phyloP scores from a whole-genome alignment of 306 rosid genomes.

The Ochetophila trinervis region DNA sequence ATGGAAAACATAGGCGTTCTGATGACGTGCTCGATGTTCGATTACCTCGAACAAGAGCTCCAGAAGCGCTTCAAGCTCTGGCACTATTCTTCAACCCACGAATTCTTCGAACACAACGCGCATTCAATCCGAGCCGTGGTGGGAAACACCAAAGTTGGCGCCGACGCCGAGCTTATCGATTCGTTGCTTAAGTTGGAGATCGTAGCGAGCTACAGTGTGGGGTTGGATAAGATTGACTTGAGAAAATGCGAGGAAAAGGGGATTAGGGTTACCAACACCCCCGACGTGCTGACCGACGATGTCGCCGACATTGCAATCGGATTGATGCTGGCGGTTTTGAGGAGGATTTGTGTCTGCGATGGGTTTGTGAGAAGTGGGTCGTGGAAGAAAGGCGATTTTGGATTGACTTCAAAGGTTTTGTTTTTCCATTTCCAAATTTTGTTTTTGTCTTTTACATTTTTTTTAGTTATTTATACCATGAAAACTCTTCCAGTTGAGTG shows the following conservation, averaged over 20 bases:
- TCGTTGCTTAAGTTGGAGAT: conserved; percentile 54
- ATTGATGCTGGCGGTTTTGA: conserved; percentile 41
- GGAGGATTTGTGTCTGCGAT: conserved; percentile 42
- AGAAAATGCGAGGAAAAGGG: conserved; percentile 39
- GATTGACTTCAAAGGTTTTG: conserved; percentile 44
- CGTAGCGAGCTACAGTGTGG: conserved; percentile 60
- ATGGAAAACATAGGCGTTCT: conserved; percentile 37
- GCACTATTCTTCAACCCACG: conserved; percentile 30
- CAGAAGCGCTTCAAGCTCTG: conserved; percentile 55
- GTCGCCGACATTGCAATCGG: conserved; percentile 72
- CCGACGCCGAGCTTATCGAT: conserved; percentile 44
- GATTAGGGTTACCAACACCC: conserved; percentile 63
- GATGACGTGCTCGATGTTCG: conserved; percentile 40
- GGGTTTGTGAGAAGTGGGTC: conserved; percentile 36
- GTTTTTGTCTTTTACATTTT: background rate
- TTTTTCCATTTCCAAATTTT: background rate
- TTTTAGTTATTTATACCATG: background rate
- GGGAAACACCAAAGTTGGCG: conserved; percentile 35
- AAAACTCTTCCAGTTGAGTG: conserved; percentile 53
- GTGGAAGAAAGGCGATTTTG: conserved; percentile 34
- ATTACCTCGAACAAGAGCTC: conserved; percentile 43
- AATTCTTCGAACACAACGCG: conserved; percentile 25
- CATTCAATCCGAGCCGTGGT: conserved; percentile 46
- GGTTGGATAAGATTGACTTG: conserved; percentile 59
- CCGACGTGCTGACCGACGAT: conserved; percentile 64